phyloP scores from a whole-genome alignment of 106 monocot species.

The Posidonia australis region DNA sequence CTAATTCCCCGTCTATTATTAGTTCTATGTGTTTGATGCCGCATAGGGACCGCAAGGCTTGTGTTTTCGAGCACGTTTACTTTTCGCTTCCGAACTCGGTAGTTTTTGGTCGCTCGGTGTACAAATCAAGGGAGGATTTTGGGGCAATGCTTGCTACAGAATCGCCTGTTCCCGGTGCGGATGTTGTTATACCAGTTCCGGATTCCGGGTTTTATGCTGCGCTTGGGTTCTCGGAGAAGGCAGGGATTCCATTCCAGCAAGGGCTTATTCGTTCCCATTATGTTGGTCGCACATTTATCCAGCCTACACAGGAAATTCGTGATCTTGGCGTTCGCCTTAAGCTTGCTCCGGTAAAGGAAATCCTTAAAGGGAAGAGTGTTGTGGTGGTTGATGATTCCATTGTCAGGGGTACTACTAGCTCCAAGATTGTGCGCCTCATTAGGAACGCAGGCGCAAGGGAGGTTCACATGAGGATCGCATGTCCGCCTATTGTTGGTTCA shows the following conservation, averaged over 20 bases:
- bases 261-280: conserved; percentile 82
- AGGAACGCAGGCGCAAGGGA: conserved; percentile 67
- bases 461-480: conserved; percentile 90
- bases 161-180: conserved; percentile 49
- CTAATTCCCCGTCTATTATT: not conserved
- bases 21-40: conserved; percentile 54
- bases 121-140: conserved; percentile 43
- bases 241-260: conserved; percentile 72
- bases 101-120: conserved; percentile 60
- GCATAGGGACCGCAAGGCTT: conserved; percentile 40
- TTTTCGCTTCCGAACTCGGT: conserved; percentile 81
- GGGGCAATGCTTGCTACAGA: conserved; percentile 59
- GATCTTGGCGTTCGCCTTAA: conserved; percentile 81
- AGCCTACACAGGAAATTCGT: conserved; percentile 65
- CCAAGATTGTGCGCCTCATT: conserved; percentile 79
- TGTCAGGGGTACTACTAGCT: conserved; percentile 80
- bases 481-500: conserved; percentile 75
- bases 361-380: conserved; percentile 61
- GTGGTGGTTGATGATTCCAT: conserved; percentile 90
- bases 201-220: conserved; percentile 94
- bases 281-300: conserved; percentile 80
- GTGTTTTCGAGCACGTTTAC: conserved; percentile 93
- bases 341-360: conserved; percentile 56
- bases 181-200: conserved; percentile 82
- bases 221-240: conserved; percentile 46